A percentile compares a stretch with the other conserved stretches of the same genome.
Conservation (phyloP, 352 stramenopile species). For the Phytopythium chamaehyphon region DNA sequence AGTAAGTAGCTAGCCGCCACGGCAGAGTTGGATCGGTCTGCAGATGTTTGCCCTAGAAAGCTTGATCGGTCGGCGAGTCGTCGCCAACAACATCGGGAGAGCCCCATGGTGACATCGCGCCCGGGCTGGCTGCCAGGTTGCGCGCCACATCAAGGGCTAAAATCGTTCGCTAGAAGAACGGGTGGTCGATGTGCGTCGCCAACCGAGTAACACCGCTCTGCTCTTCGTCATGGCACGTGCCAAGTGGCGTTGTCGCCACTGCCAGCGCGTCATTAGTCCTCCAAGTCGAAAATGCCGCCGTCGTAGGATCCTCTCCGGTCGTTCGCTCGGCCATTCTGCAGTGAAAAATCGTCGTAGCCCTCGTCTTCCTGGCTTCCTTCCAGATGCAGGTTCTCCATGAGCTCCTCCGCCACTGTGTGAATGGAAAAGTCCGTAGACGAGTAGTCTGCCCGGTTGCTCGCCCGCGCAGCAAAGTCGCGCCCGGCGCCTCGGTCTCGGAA, state of each 20-base stretch:
- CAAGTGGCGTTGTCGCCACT: neutral
- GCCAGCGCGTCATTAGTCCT: conserved; percentile 32
- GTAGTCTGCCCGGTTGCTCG: conserved; percentile 14
- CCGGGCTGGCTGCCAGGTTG: too few relatives aligned
- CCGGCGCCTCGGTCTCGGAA: conserved; percentile 26
- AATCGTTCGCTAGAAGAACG: too few relatives aligned
- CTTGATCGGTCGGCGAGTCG: too few relatives aligned
- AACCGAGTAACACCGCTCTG: neutral
- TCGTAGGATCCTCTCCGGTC: conserved; percentile 60
- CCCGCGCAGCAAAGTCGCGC: conserved; percentile 13
- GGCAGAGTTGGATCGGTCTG: too few relatives aligned
- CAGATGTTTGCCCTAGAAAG: too few relatives aligned
- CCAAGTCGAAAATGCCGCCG: conserved; percentile 72
- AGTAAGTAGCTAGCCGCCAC: too few relatives aligned
- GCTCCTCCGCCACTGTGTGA: conserved; percentile 26
- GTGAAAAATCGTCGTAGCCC: conserved; percentile 14
- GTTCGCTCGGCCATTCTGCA: conserved; percentile 18
- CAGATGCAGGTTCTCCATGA: conserved; percentile 31
- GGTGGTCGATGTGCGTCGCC: too few relatives aligned
- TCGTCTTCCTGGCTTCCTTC: conserved; percentile 23
- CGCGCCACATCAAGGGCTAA: too few relatives aligned
- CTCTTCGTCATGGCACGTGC: neutral
- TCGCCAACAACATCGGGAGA: too few relatives aligned
- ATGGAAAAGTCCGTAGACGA: conserved; percentile 25
- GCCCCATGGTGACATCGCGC: too few relatives aligned